These are phyloP conservation scores for Sarocladium oryzae DNA, from an alignment of 2,329 filamentous ascomycete genomes.

Conservation along the genomic window DNA sequence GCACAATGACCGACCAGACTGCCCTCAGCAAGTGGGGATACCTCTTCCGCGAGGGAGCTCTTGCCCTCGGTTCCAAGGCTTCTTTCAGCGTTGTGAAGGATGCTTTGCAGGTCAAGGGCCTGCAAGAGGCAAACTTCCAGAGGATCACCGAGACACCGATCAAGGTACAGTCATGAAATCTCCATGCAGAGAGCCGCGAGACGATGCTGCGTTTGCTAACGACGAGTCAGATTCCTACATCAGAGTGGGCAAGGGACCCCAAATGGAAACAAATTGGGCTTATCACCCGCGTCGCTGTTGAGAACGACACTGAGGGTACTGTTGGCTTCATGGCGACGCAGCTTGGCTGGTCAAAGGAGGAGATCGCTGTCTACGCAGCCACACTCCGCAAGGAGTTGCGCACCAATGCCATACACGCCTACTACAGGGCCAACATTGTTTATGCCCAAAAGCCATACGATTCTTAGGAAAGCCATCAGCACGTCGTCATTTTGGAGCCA, in stretches of 20 bases:
- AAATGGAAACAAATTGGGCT: conserved; percentile 14
- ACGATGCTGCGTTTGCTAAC: background rate
- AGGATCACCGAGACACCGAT: conserved; percentile 24
- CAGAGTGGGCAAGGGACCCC: background rate
- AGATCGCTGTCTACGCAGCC: conserved; percentile 25
- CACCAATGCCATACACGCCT: conserved; percentile 16
- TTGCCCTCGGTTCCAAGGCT: conserved; percentile 20
- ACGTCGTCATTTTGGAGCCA: no score
- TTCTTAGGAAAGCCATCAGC: background rate
- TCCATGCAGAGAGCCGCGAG: background rate
- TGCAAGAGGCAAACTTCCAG: conserved; percentile 26
- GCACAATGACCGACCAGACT: conserved; percentile 4
- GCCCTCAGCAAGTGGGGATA: conserved; percentile 10
- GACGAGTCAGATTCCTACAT: background rate
- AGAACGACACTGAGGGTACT: conserved; percentile 25
- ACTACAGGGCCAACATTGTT: conserved; percentile 18
- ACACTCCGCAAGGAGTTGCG: conserved; percentile 22
- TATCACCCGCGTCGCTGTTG: conserved; percentile 19
- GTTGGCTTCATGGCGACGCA: conserved; percentile 17
- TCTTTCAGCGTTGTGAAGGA: conserved; percentile 18
- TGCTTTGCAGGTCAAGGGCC: conserved; percentile 15
- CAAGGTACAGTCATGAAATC: conserved; percentile 20
- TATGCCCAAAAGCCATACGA: conserved; percentile 18
- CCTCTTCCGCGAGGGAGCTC: conserved; percentile 26
- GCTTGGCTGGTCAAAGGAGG: conserved; percentile 23